Percentiles rank a stretch among this genome's conserved stretches.
Evolutionary conservation across 345 rosid genomes (phyloP).

Genomic region (Brassica cretica): DNA sequence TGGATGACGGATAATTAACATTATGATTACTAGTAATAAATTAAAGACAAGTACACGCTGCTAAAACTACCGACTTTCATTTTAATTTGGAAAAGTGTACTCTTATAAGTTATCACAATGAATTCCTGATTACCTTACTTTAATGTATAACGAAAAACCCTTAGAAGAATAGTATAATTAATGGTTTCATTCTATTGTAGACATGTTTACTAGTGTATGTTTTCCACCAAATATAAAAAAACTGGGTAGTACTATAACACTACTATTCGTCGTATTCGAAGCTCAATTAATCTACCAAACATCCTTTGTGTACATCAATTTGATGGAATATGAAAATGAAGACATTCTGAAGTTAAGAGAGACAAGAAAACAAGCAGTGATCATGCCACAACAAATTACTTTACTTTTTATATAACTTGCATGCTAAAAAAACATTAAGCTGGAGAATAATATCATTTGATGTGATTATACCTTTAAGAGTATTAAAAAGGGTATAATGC

Average conservation of each 20-base stretch:
- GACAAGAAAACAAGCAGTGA: slow-evolving; percentile 27
- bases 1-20: not conserved
- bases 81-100: not conserved
- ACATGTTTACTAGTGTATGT: not conserved
- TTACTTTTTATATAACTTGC: slow-evolving; percentile 8
- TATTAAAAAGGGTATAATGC: not conserved
- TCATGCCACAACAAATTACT: slow-evolving; percentile 33
- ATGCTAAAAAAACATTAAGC: slow-evolving; percentile 2
- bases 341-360: slow-evolving; percentile 22
- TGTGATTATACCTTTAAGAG: slow-evolving; percentile 8
- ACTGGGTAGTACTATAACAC: not conserved
- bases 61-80: not conserved
- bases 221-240: not conserved
- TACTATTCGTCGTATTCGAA: not conserved
- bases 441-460: slow-evolving; percentile 3
- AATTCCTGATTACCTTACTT: not conserved
- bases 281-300: slow-evolving; percentile 5
- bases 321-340: not conserved
- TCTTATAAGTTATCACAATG: not conserved
- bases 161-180: not conserved
- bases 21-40: not conserved
- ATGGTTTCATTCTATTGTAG: not conserved
- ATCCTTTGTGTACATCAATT: not conserved
- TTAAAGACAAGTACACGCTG: not conserved
- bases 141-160: not conserved